These are phyloP conservation scores for Phytophthora idaei DNA, from an alignment of 352 stramenopile species.

Conservation along the genomic window DNA sequence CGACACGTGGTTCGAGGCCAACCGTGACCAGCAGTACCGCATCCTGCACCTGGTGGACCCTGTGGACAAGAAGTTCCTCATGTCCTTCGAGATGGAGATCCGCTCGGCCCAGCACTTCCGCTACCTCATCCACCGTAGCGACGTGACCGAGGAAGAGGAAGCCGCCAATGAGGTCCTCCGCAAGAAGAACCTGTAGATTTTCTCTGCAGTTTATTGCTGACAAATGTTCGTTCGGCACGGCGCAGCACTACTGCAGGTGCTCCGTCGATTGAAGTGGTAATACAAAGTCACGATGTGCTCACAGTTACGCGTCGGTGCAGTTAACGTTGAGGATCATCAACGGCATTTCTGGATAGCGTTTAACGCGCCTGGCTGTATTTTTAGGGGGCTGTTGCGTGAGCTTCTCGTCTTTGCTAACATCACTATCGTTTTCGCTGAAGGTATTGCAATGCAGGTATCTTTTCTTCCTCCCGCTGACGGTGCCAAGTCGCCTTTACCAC, in stretches of 20 bases:
- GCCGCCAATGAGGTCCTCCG: slow-evolving; percentile 59
- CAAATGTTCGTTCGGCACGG: slow-evolving; percentile 15
- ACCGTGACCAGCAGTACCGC: slow-evolving; percentile 75
- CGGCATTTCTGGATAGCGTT: slow-evolving; percentile 5
- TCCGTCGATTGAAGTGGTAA: slow-evolving; percentile 35
- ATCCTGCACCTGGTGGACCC: slow-evolving; percentile 73
- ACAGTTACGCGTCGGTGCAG: not conserved
- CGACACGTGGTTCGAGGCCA: slow-evolving; percentile 67
- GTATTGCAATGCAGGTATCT: slow-evolving; percentile 14
- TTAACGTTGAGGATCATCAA: slow-evolving; percentile 3
- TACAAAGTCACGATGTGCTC: slow-evolving; percentile 25
- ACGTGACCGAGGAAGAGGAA: slow-evolving; percentile 58
- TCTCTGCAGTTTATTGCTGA: slow-evolving; percentile 11
- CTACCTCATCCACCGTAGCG: slow-evolving; percentile 66
- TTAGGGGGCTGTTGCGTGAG: not conserved
- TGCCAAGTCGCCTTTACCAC: slow-evolving; percentile 9
- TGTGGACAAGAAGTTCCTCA: slow-evolving; percentile 62
- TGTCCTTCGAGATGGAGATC: slow-evolving; percentile 78
- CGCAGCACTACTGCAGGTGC: slow-evolving; percentile 23
- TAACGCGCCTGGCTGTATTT: slow-evolving; percentile 20
- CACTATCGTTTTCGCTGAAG: slow-evolving; percentile 1
- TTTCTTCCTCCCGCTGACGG: not conserved
- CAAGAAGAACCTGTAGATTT: slow-evolving; percentile 61
- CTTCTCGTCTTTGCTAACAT: not conserved
- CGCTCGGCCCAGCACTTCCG: slow-evolving; percentile 71